phyloP scores from a whole-genome alignment of 345 rosid genomes.

The Murraya koenigii region DNA sequence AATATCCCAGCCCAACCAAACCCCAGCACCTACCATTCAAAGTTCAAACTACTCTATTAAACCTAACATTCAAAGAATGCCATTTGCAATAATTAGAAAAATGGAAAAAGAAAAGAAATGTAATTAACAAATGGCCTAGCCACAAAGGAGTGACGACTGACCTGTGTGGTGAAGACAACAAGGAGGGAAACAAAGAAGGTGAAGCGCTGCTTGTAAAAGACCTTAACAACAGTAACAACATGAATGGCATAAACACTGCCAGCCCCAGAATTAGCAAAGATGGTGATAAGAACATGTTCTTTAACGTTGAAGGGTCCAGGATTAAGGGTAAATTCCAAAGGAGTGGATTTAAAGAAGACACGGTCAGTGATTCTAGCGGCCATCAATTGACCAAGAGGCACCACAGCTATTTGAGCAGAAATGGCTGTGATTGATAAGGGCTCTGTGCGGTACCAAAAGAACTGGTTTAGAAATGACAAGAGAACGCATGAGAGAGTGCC shows the following conservation, averaged over 20 bases:
- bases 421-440: slow-evolving; percentile 90
- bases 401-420: slow-evolving; percentile 94
- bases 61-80: background rate
- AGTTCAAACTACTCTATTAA: slow-evolving; percentile 14
- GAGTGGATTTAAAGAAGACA: slow-evolving; percentile 61
- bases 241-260: slow-evolving; percentile 90
- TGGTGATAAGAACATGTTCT: slow-evolving; percentile 92
- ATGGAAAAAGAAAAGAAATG: too few species aligned
- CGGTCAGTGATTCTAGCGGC: slow-evolving; percentile 70
- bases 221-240: slow-evolving; percentile 83
- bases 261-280: slow-evolving; percentile 96
- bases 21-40: slow-evolving; percentile 86
- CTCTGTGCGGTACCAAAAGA: slow-evolving; percentile 95
- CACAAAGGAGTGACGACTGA: background rate
- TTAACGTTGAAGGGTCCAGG: slow-evolving; percentile 98
- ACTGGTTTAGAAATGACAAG: slow-evolving; percentile 86
- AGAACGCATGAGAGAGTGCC: slow-evolving; percentile 73
- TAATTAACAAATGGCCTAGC: too few species aligned
- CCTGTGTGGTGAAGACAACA: slow-evolving; percentile 87
- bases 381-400: slow-evolving; percentile 89
- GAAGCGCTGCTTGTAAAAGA: slow-evolving; percentile 72
- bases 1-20: slow-evolving; percentile 99
- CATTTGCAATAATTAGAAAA: background rate
- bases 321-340: slow-evolving; percentile 76
- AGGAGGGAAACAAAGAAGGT: slow-evolving; percentile 83